A percentile compares a stretch with the other conserved stretches of the same genome.
phyloP scores from a whole-genome alignment of 2,329 filamentous ascomycete species.

The Aspergillus sp. region DNA sequence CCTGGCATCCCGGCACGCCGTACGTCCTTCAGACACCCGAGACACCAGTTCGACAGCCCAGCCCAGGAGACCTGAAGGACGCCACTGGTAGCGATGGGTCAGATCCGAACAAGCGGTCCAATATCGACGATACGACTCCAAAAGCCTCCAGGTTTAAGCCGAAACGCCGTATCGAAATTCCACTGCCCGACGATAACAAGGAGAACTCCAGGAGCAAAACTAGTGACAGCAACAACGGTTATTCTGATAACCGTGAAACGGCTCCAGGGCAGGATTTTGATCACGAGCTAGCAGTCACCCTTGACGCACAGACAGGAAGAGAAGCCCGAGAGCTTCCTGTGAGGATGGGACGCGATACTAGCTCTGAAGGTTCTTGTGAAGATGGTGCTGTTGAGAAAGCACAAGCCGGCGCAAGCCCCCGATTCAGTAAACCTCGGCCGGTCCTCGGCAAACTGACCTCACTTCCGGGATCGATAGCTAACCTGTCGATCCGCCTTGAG shows the following conservation, averaged over 20 bases:
- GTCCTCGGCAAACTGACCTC: constrained; percentile 58
- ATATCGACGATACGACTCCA: constrained; percentile 18
- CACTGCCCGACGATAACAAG: constrained; percentile 30
- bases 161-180: constrained; percentile 30
- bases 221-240: constrained; percentile 1
- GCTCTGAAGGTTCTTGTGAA: not conserved
- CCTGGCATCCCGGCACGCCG: constrained; percentile 24
- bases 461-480: constrained; percentile 54
- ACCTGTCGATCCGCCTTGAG: constrained; percentile 56
- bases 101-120: constrained; percentile 7
- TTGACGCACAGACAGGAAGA: constrained; percentile 35
- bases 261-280: constrained; percentile 14
- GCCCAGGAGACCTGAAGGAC: constrained; percentile 15
- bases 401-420: not conserved
- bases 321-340: constrained; percentile 17
- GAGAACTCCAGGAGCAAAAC: constrained; percentile 16
- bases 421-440: constrained; percentile 27
- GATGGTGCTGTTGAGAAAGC: not conserved
- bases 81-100: constrained; percentile 14
- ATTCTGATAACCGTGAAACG: constrained; percentile 4
- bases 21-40: constrained; percentile 21
- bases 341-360: constrained; percentile 9
- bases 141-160: constrained; percentile 23
- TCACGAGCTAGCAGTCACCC: constrained; percentile 31
- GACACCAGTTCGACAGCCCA: constrained; percentile 25